phyloP scores from a whole-genome alignment of 2,329 filamentous ascomycete species.

The Orbilia blumenaviensis region DNA sequence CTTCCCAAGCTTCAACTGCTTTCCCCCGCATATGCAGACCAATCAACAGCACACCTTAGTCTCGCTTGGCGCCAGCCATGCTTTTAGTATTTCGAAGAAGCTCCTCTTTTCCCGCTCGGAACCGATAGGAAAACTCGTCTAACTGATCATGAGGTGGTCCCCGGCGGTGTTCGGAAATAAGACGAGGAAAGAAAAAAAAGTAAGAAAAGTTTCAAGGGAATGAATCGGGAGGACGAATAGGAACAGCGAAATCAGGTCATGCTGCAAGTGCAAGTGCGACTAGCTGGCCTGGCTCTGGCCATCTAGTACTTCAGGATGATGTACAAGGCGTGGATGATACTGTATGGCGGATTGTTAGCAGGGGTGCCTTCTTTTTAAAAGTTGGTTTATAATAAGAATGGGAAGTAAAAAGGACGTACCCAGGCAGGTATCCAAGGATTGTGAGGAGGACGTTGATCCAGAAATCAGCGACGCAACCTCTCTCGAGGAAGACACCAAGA shows the following conservation, averaged over 20 bases:
- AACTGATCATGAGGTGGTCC: constrained; percentile 35
- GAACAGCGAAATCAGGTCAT: constrained; percentile 9
- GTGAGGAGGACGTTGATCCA: constrained; percentile 93
- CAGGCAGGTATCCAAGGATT: constrained; percentile 70
- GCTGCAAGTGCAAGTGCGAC: constrained; percentile 2
- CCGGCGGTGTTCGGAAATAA: constrained; percentile 37
- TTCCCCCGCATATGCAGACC: constrained; percentile 20
- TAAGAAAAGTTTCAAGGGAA: background rate
- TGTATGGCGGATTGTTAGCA: constrained; percentile 59
- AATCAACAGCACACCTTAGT: constrained; percentile 16
- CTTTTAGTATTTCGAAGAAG: constrained; percentile 17
- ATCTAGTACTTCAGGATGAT: constrained; percentile 60
- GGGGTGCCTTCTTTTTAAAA: background rate
- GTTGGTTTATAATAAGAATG: background rate
- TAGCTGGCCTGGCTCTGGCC: background rate
- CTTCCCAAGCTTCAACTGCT: background rate
- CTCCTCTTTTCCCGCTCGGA: constrained; percentile 32
- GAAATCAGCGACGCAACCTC: constrained; percentile 84
- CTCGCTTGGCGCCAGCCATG: constrained; percentile 49
- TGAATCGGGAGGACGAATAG: constrained; percentile 7
- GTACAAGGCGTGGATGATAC: constrained; percentile 90
- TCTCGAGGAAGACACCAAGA: constrained; percentile 92
- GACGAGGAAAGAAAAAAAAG: constrained; percentile 2
- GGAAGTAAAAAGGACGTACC: constrained; percentile 27
- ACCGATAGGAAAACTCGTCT: constrained; percentile 45